phyloP scores from a whole-genome alignment of 352 stramenopile genomes.

The Globisporangium paddicum region DNA sequence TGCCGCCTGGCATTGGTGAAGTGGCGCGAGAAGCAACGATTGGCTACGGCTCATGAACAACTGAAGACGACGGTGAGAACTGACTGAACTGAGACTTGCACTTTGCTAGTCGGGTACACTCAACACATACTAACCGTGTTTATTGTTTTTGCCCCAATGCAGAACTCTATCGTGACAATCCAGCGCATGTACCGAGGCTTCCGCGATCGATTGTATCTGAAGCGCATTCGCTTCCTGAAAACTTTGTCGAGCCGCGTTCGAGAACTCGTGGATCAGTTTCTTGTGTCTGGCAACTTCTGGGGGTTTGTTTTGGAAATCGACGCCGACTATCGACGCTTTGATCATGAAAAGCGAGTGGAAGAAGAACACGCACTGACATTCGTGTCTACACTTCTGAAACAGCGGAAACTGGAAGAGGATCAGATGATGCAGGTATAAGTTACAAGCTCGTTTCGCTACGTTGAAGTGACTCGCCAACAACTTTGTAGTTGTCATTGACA shows the following conservation, averaged over 20 bases:
- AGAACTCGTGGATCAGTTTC: constrained; percentile 37
- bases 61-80: constrained; percentile 15
- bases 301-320: constrained; percentile 55
- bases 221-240: constrained; percentile 29
- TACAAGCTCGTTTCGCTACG: background rate
- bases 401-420: constrained; percentile 45
- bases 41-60: constrained; percentile 21
- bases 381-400: constrained; percentile 34
- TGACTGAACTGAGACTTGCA: too few species aligned
- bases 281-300: constrained; percentile 55
- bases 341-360: constrained; percentile 36
- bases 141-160: background rate
- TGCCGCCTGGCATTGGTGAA: constrained; percentile 18
- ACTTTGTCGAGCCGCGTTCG: constrained; percentile 38
- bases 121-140: too few species aligned
- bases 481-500: too few species aligned
- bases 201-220: constrained; percentile 36
- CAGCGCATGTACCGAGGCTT: constrained; percentile 51
- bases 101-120: too few species aligned
- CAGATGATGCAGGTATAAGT: constrained; percentile 47
- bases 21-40: constrained; percentile 26
- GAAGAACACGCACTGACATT: constrained; percentile 46
- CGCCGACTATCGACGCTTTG: constrained; percentile 48
- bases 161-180: constrained; percentile 31
- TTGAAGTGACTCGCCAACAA: too few species aligned